phyloP scores from a whole-genome alignment of 2,329 filamentous ascomycete genomes.

The Elsinoe arachidis region DNA sequence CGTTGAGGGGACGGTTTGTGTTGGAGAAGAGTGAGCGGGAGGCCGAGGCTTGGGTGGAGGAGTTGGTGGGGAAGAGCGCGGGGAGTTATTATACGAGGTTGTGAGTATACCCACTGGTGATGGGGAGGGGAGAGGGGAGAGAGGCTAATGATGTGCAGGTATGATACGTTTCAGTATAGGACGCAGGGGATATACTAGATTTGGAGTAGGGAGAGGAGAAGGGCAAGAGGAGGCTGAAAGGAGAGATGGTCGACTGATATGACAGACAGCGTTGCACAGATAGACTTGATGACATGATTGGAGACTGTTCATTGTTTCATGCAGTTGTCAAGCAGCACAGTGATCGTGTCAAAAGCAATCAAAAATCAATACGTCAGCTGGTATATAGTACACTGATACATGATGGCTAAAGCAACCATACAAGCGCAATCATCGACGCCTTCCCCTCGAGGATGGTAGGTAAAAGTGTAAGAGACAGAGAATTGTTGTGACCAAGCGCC shows the following conservation, averaged over 20 bases:
- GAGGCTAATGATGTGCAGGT: slow-evolving; percentile 43
- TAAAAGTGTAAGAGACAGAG: slow-evolving; percentile 3
- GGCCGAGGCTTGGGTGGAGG: slow-evolving; percentile 73
- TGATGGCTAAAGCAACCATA: not conserved
- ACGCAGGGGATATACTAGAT: slow-evolving; percentile 75
- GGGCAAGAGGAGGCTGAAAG: not conserved
- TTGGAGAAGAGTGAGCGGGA: slow-evolving; percentile 75
- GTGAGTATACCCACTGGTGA: slow-evolving; percentile 32
- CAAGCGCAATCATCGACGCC: slow-evolving; percentile 4
- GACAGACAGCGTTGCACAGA: not conserved
- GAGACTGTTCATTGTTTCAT: not conserved
- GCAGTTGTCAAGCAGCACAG: not conserved
- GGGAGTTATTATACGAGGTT: slow-evolving; percentile 82
- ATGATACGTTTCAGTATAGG: slow-evolving; percentile 80
- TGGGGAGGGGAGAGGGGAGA: slow-evolving; percentile 11
- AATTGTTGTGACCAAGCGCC: slow-evolving; percentile 7
- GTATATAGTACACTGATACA: slow-evolving; percentile 9
- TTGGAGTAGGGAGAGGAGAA: not conserved
- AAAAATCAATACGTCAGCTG: not conserved
- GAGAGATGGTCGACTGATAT: not conserved
- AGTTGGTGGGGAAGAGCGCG: slow-evolving; percentile 69
- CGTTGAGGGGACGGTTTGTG: slow-evolving; percentile 67
- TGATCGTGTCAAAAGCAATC: not conserved
- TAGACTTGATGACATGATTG: not conserved
- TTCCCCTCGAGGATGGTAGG: not conserved